Percentiles rank a stretch among this genome's conserved stretches.
Conservation (phyloP, 306 rosid species). For the Sphenostylis stenocarpa region DNA sequence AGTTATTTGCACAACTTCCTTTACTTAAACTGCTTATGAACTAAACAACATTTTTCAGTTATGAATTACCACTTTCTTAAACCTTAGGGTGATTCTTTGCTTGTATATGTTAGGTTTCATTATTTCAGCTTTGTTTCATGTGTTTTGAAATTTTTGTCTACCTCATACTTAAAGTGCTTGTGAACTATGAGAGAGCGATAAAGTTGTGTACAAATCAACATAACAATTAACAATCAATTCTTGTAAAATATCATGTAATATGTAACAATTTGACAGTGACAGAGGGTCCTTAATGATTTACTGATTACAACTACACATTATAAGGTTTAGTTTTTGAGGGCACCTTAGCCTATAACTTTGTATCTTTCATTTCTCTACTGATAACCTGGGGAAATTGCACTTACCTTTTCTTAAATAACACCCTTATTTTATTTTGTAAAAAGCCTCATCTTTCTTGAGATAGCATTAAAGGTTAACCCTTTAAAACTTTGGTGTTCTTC, state of each 20-base stretch:
- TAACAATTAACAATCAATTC: constrained; percentile 1
- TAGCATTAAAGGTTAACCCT: background rate
- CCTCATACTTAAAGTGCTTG: background rate
- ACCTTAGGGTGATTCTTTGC: constrained; percentile 14
- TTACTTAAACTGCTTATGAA: constrained; percentile 1
- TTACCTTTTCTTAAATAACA: background rate
- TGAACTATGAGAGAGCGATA: constrained; percentile 25
- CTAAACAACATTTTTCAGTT: constrained; percentile 5
- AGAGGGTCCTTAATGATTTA: too few relatives aligned
- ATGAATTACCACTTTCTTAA: too few relatives aligned
- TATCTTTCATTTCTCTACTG: background rate
- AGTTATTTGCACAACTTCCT: too few relatives aligned
- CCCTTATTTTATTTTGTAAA: too few relatives aligned
- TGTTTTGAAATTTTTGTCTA: constrained; percentile 18
- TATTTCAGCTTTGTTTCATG: background rate
- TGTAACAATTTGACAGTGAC: too few relatives aligned
- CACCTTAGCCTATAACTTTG: background rate
- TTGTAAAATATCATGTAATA: background rate
- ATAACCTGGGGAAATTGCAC: background rate
- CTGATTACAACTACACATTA: background rate
- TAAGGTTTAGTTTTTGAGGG: background rate
- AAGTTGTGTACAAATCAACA: background rate
- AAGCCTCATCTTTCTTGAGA: background rate
- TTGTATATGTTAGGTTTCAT: constrained; percentile 9
- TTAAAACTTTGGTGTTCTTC: background rate